These are phyloP conservation scores for Trichoderma brevicompactum DNA, from an alignment of 2,329 filamentous ascomycete species.

Conservation along the genomic window DNA sequence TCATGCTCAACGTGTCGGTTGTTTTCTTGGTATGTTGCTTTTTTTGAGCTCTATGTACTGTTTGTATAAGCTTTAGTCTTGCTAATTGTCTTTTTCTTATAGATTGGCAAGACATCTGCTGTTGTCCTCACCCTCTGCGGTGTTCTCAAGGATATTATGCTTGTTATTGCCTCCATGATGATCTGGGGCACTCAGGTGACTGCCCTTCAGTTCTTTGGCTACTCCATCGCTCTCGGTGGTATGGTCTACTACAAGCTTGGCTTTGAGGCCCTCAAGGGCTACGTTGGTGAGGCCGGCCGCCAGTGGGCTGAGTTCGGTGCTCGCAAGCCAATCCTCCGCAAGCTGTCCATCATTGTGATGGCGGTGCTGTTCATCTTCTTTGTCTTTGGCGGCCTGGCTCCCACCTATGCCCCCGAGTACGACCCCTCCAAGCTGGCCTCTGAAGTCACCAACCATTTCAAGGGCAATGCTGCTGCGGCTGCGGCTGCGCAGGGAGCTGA, in stretches of 20 bases:
- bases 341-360: constrained; percentile 70
- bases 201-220: constrained; percentile 79
- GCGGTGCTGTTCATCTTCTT: constrained; percentile 69
- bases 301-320: constrained; percentile 87
- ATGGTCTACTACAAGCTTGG: constrained; percentile 86
- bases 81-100: constrained; percentile 37
- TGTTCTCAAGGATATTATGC: constrained; percentile 85
- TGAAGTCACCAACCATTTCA: constrained; percentile 55
- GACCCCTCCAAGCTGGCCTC: constrained; percentile 55
- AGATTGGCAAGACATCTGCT: constrained; percentile 88
- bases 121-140: constrained; percentile 85
- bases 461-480: constrained; percentile 33
- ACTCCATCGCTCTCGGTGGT: constrained; percentile 76
- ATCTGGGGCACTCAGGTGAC: constrained; percentile 80
- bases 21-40: constrained; percentile 73
- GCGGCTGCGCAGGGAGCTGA: constrained; percentile 20
- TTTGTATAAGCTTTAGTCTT: neutral
- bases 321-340: constrained; percentile 75
- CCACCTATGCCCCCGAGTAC: constrained; percentile 61
- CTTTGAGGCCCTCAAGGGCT: constrained; percentile 80
- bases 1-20: constrained; percentile 82
- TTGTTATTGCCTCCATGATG: constrained; percentile 77
- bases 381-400: constrained; percentile 69
- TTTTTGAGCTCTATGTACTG: neutral
- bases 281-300: constrained; percentile 71